Base-by-base conservation (phyloP, 1,139 yeast species). In the Diutina mesorugosa region DNA sequence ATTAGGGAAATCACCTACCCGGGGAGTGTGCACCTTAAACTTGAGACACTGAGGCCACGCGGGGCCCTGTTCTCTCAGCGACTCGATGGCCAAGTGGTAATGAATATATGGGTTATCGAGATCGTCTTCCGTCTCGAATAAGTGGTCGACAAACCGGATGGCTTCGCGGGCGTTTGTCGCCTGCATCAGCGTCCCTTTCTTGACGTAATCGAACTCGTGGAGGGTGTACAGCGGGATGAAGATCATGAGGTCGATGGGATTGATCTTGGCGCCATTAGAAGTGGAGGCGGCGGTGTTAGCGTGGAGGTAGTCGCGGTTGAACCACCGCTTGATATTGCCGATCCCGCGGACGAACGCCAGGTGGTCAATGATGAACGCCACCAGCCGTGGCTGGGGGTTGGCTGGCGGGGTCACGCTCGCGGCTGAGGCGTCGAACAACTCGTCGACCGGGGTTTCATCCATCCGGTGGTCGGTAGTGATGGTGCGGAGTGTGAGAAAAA, bases 151-250 rank as follows among this genome's bases (percentile, higher is more conserved):
- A 61, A 81, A 79, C 55, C 75, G 68, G 35, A 82, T 73, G 35
- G 85, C 79, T 62, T 80, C 85, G 57, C 84, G 69, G 4, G 87
- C 81, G 66, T 81, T 81, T 10, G 76, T 73, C 9, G 86, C 81
- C 60, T 72, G 69, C 67, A 81, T 73, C 2, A 83, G 73, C n/a
- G 75, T 69, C 0, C 85, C 84, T 58, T 77, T 77, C 64, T 79
- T 81, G 57, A 73, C 72, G 62, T 67, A 78, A 57, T 81, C 85
- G 62, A 83, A 73, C 61, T 83, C 85, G 57, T 75, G 79, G 57
- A 83, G 69, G 0, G 87, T 82, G 61, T 80, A 81, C 3, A 76
- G 67, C 0, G 87, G 87, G 38, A 83, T 68, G 61, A 64, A 73
- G 45, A 76, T 64, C 59, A 68, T 71, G 55, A 76, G 65, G 2